Evolutionary conservation across 1,284 basidiomycete species (phyloP), one percentile per base, ranked within the genome.

Genomic region (Mixia osmundae): DNA sequence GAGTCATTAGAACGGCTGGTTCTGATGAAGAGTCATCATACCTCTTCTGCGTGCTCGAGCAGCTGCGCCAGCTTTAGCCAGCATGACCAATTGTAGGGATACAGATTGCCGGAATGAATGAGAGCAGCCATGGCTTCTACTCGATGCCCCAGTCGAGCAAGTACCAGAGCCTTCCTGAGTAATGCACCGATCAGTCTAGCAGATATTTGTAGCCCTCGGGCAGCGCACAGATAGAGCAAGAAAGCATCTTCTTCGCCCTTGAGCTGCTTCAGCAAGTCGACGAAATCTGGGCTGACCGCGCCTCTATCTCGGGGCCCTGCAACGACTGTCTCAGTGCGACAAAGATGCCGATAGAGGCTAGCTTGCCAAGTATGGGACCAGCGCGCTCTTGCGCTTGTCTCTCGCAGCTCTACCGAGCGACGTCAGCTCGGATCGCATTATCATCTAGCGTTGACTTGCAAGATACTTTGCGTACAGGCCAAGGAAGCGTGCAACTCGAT

Each of bases 81-180:
- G 3, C 74, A 66, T 19, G 78, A 79, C 89, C 91, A 99, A 53
- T 95, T 95, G 73, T 83, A 97, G 6, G 80, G 75, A 50, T 76
- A 82, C 3, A 65, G 63, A 33, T 68, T 65, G 33, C 95, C 72
- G 5, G 82, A 87, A 23, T 70, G 57, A 14, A 94, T 60, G 6
- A 73, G 67, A 45, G 65, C 70, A 50, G 85, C 80, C 24, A 89
- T 76, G 0, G 89, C 83, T 51, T 82, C 77, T 44, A 79, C 72
- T 28, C 78, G 67, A 44, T 75, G 65, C 32, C 69, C 69, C 37
- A 87, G 59, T 11, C 79, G 71, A 36, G 69, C 71, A 33, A 83
- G 66, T 44, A 89, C 71, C 7, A 89, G 56, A 0, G 74, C 74
- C 52, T 82, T 76, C 38, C 76, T 80, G 47, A 39, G 22, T 30